Evolutionary conservation across 352 stramenopile genomes (phyloP), one percentile per base, ranked within the genome.

Genomic region (Globisporangium cederbergense): DNA sequence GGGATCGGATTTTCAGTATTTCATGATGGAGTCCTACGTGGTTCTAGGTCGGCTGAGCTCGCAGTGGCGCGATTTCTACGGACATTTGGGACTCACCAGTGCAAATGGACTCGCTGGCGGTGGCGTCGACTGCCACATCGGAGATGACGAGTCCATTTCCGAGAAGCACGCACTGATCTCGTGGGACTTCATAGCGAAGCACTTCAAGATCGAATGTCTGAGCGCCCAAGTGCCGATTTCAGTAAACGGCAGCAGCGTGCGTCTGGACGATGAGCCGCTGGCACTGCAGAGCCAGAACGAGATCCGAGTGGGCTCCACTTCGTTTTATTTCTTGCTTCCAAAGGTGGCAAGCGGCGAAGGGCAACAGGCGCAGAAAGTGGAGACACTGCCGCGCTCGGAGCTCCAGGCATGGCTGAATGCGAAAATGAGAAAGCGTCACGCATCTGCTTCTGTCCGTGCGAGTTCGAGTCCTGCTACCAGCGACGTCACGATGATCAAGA

Each of bases 311-410:
- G 87, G 85, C n/a, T 72, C 83, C 0, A 78, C 68, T 49, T 70
- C 81, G 18, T 88, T 89, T 58, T 89, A 88, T 66, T 94, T 96
- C 43, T 58, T 96, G 64, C 72, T 96, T 13, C 87, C 87, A 16
- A 85, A 77, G 51, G 25, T 42, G 5, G 18, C 49, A n/a, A 65
- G 47, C 7, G 64, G 70, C 11, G 56, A 30, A 18, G 28, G 57
- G 3, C 22, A 61, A 40, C n/a, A n/a, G 6, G 34, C 40, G 40
- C 28, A 13, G 9, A 22, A 5, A 42, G 3, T 36, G 16, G 18
- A 53, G 51, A 42, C 50, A 9, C 18, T 73, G 1, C 58, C 68
- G n/a, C 75, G 63, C 5, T 52, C 53, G 14, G 65, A 82, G n/a
- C 51, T 78, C 42, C 67, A 67, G 20, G 50, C 53, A 14, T 86